Evolutionary conservation across 192 early-diverging fungal species (phyloP), one percentile per base, ranked within the genome.

Genomic region (Linnemannia exigua): DNA sequence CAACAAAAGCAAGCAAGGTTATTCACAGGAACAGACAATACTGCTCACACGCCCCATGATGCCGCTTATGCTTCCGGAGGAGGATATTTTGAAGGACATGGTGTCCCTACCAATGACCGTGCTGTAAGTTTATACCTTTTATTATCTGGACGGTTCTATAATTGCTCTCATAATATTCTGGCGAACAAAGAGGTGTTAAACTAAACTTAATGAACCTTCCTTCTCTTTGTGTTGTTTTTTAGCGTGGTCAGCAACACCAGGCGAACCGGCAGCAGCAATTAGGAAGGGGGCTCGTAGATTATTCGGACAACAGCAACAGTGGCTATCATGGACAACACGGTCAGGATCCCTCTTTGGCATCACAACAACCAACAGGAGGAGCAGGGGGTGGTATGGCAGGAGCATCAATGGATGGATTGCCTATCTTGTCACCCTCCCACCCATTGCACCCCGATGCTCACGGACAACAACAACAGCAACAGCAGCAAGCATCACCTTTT

Each of bases 371-470:
- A 11, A 14, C 58, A 6, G 58, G 28, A 63, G 58, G 58, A 33
- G 28, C 28, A 25, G 58, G 25, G 11, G 58, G 58, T 44, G 79
- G 72, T 6, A 54, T 73, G 46, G 47, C 54, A 58, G 54, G 22
- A 28, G 54, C 66, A 11, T 68, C 51, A 0, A 71, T 80, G 66
- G 79, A 71, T 17, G 67, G 52, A 5, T 1, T 81, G 1, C 69
- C 80, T 1, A 7, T 81, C 1, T 1, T 81, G 2, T 63, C 80
- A 50, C 41, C 80, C 1, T 70, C 74, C 22, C 67, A 80, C 8
- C 41, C 70, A 37, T 15, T 75, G 37, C 72, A 80, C 14, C 8
- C 79, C 1, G 72, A 80, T 52, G 46, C 79, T 48, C 79, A 80
- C 1, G 79, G 61, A 22, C 79, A 80, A 44, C 41, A 44, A 9